Evolutionary conservation across 177 flowering plant species (phyloP), one percentile per base, ranked within the genome.

Genomic region (Vitis hybrid): DNA sequence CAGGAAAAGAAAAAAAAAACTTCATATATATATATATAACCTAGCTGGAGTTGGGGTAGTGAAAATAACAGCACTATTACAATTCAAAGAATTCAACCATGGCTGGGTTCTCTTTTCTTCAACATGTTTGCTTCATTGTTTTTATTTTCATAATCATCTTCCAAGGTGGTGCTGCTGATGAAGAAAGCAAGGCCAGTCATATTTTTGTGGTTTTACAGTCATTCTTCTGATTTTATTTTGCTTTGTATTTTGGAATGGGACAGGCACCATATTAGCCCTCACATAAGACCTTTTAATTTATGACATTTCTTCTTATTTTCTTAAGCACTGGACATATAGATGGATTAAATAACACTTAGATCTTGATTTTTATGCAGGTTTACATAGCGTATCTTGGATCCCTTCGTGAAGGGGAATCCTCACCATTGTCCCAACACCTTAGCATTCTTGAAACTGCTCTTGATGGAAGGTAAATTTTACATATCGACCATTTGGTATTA

Each of bases 361-460:
- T 21, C 51, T 13, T 63, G 8, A 21, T 21, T 21, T 21, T 21
- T 21, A 24, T 66, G 57, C 66, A 73, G 82, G 64, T 67, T 11
- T 60, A 64, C 51, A 66, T 75, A 56, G 79, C 73, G 17, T 79
- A 72, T 66, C 58, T 79, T 77, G 82, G 82, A 32, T 66, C 79
- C 1, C 68, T 76, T 18, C 72, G 64, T 1, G 69, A 58, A 12
- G 69, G 18, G 8, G 41, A 57, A 6, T 73, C 70, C 59, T 41
- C 61, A 11, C 64, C 77, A 27, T 12, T 55, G 41, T 65, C 71
- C 21, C 62, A 66, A 35, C 80, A 73, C 60, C 49, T 17, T 1
- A 73, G 55, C 48, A 68, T 81, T 5, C 73, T 83, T 24, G 65
- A 77, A 68, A 11, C 73, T 59, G 77, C 78, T 50, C 59, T 72